Base-by-base conservation (phyloP, 2,329 filamentous ascomycete genomes). In the Aspergillus chevalieri region DNA sequence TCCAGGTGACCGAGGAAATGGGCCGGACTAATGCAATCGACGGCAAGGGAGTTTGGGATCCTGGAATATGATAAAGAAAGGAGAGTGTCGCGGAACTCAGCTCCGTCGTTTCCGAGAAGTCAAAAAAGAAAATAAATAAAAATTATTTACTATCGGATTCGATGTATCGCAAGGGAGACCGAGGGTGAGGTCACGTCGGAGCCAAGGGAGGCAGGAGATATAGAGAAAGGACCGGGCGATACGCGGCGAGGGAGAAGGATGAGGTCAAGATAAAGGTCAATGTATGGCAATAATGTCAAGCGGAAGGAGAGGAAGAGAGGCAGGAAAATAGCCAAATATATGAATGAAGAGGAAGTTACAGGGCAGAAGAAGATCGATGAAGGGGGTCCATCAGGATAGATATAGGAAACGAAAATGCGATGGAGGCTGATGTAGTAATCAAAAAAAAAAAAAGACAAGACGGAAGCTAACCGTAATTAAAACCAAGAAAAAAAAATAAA, bases 351-450 rank as follows among this genome's bases (percentile, higher is more conserved):
- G 47, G 49, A 58, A 63, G 57, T 56, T 54, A 52, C 51, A 54
- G 52, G 52, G 50, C 47, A 57, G 26, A 30, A 38, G 34, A n/a
- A 38, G 54, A 56, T 51, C 46, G 43, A 54, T 49, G 56, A 59
- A 62, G 60, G 63, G 59, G 61, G 56, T 51, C 49, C 57, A 58
- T 64, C 19, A 56, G 55, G 57, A 56, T 64, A 64, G 63, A 66
- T 68, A 67, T 67, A 66, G 38, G 49, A 46, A 48, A 48, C 39
- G 33, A 34, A 47, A 51, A 49, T 50, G 26, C 9, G 26, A 28
- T 28, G 26, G 26, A 28, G 7, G 26, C 26, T 30, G 10, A 30
- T 30, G 26, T 30, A 30, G 26, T 30, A 30, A 30, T 30, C 9
- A 30, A 51, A 50, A 43, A 52, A 33, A 46, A 46, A 15, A 15